Conservation (phyloP, 192 early-diverging fungal genomes). For the Mortierella antarctica region DNA sequence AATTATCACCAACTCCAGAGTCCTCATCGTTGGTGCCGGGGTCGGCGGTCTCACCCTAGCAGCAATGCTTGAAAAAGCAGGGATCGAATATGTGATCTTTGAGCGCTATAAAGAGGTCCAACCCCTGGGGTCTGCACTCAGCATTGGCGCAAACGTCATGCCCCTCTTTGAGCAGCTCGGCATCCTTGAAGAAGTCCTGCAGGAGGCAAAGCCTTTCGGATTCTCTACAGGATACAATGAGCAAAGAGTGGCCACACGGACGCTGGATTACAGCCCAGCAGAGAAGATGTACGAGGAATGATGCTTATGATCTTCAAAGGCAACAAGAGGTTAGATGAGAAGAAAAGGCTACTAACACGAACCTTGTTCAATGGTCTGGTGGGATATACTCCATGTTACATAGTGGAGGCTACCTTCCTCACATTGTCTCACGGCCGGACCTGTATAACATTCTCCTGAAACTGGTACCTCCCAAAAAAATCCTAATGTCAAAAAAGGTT, state of each 20-base stretch:
- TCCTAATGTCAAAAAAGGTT: constrained; percentile 19
- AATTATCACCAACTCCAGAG: constrained; percentile 13
- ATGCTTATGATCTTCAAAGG: not conserved
- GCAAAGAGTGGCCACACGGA: constrained; percentile 22
- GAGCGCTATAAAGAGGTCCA: constrained; percentile 20
- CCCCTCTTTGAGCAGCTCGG: constrained; percentile 31
- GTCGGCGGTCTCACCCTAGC: constrained; percentile 26
- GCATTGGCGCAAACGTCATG: constrained; percentile 33
- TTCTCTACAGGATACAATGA: constrained; percentile 42
- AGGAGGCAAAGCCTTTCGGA: constrained; percentile 23
- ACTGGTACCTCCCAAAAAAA: constrained; percentile 18
- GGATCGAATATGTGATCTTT: constrained; percentile 28
- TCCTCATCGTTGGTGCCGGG: constrained; percentile 30
- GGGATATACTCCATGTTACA: not conserved
- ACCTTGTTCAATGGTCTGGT: too few species aligned
- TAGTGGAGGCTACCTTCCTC: constrained; percentile 23
- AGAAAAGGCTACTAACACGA: too few species aligned
- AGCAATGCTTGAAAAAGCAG: constrained; percentile 22
- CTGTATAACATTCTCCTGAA: constrained; percentile 10
- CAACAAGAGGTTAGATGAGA: too few species aligned
- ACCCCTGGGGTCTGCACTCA: constrained; percentile 26
- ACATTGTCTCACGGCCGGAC: constrained; percentile 31
- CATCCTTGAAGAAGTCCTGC: constrained; percentile 23
- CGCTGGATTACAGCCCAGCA: constrained; percentile 32
- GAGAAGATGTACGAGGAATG: constrained; percentile 24